These are phyloP conservation scores for Trebouxia gelatinosa DNA, from an alignment of 163 green algal genomes.

Conservation along the genomic window DNA sequence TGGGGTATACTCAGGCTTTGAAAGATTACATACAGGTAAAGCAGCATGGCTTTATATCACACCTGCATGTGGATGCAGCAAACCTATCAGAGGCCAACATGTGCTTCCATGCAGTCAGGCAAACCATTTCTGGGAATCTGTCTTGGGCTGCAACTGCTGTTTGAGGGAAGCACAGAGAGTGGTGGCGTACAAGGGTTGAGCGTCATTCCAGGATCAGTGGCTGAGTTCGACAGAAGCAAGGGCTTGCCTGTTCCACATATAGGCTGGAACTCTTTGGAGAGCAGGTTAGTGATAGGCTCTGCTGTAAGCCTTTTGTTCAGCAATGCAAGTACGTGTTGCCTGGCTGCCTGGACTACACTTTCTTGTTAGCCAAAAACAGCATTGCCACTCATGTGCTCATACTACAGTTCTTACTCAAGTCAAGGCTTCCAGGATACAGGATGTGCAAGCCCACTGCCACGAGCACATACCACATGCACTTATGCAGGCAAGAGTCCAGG, in stretches of 20 bases:
- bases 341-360: background rate
- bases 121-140: constrained; percentile 96
- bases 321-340: background rate
- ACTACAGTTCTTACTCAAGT: background rate
- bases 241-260: constrained; percentile 97
- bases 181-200: constrained; percentile 91
- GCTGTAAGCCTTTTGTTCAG: background rate
- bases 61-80: background rate
- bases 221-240: constrained; percentile 57
- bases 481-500: constrained; percentile 38
- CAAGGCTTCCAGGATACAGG: background rate
- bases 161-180: constrained; percentile 91
- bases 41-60: background rate
- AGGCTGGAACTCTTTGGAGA: constrained; percentile 86
- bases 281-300: constrained; percentile 31
- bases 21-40: constrained; percentile 85
- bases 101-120: constrained; percentile 49
- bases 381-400: background rate
- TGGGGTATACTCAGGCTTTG: constrained; percentile 75
- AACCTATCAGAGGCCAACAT: background rate
- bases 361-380: background rate
- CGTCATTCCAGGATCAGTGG: constrained; percentile 78
- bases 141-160: constrained; percentile 94
- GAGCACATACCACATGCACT: background rate
- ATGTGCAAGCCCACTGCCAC: background rate